Evolutionary conservation across 176 grass and related monocot species (phyloP).

Genomic region (Urochloa ruziziensis): DNA sequence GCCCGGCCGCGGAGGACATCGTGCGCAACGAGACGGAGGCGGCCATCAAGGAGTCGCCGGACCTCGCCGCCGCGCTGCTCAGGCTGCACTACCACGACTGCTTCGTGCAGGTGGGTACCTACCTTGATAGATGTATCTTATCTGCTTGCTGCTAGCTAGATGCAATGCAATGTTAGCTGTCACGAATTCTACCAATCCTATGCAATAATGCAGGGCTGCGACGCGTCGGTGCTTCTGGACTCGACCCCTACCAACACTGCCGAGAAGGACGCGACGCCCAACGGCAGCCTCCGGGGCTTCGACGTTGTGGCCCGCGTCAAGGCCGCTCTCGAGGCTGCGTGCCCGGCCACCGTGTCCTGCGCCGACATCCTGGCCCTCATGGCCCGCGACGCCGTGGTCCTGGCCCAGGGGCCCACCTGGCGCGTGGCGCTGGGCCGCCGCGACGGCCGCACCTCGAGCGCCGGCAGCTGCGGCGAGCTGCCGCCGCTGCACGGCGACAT

Average conservation of each 20-base stretch:
- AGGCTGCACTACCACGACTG: constrained; percentile 86
- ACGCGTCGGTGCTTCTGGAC: constrained; percentile 74
- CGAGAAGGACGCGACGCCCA: constrained; percentile 69
- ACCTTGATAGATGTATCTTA: not conserved
- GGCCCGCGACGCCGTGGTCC: constrained; percentile 58
- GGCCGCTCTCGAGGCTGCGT: constrained; percentile 51
- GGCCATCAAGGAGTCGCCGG: constrained; percentile 29
- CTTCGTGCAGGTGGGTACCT: constrained; percentile 64
- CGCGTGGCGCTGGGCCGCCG: constrained; percentile 48
- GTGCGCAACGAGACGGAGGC: constrained; percentile 45
- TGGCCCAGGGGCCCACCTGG: constrained; percentile 54
- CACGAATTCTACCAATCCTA: no score
- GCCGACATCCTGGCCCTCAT: constrained; percentile 66
- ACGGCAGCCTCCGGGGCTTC: constrained; percentile 61
- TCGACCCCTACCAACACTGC: constrained; percentile 42
- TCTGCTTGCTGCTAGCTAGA: no score
- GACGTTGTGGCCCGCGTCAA: constrained; percentile 61
- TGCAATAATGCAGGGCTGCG: constrained; percentile 72
- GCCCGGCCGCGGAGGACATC: constrained; percentile 57
- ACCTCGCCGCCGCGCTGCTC: constrained; percentile 51
- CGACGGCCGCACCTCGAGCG: constrained; percentile 47
- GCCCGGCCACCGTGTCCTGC: constrained; percentile 66
- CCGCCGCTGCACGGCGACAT: constrained; percentile 60
- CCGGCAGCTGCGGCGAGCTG: constrained; percentile 40
- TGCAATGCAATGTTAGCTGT: no score